Evolutionary conservation across 2,329 filamentous ascomycete genomes (phyloP).

Genomic region (Ophiostoma sp.): DNA sequence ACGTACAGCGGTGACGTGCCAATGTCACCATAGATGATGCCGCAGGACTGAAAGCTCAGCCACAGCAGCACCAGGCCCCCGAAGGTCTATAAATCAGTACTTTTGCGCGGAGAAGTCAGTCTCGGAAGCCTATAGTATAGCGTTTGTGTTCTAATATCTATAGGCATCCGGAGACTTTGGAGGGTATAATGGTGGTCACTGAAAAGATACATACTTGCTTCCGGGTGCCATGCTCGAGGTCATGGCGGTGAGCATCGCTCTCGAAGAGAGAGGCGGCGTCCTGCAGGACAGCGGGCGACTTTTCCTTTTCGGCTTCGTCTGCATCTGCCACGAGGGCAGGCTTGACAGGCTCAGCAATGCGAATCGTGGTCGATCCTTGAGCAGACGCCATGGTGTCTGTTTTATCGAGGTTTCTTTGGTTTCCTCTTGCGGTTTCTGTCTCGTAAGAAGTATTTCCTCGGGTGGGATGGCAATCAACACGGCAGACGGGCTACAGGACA

Average conservation of each 20-base stretch:
- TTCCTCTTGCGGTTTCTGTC: not conserved
- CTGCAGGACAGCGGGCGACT: not conserved
- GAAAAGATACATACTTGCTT: slow-evolving; percentile 19
- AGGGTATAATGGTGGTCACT: not conserved
- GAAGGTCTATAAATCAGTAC: slow-evolving; percentile 29
- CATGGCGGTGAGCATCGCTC: not conserved
- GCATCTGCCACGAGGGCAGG: not conserved
- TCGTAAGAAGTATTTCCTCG: not conserved
- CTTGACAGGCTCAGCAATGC: slow-evolving; percentile 15
- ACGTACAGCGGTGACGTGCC: slow-evolving; percentile 63
- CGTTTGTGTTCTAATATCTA: no score
- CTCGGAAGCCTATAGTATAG: no score
- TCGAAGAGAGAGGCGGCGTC: not conserved
- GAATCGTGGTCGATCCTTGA: slow-evolving; percentile 4
- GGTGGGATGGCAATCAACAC: not conserved
- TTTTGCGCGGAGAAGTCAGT: not conserved
- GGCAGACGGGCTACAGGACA: not conserved
- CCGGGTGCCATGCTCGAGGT: slow-evolving; percentile 17
- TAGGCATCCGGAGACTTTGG: not conserved
- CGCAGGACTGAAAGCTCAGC: slow-evolving; percentile 60
- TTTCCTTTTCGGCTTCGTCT: not conserved
- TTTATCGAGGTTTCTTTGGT: not conserved
- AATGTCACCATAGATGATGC: slow-evolving; percentile 66
- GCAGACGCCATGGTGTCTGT: not conserved
- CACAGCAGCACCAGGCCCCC: slow-evolving; percentile 32